Percentiles rank a stretch among this genome's conserved stretches.
phyloP scores from a whole-genome alignment of 768 basidiomycete species.

The Cystoderma amianthinum region DNA sequence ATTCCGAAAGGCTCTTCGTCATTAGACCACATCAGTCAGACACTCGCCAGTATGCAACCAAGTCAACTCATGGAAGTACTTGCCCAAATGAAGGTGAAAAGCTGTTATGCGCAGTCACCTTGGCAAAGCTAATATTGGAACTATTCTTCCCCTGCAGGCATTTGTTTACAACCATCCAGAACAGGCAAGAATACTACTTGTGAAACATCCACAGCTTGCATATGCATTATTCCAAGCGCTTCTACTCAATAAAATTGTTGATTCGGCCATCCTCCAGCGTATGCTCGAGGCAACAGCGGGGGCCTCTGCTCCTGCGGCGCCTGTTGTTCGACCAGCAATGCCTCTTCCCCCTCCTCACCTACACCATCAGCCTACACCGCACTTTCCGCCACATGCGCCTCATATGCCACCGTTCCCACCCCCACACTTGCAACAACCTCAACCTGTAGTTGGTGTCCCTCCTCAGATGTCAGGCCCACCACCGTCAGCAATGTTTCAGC shows the following conservation, averaged over 20 bases:
- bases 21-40: slow-evolving; percentile 80
- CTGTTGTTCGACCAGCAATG: slow-evolving; percentile 16
- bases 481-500: slow-evolving; percentile 22
- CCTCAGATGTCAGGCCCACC: slow-evolving; percentile 25
- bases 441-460: slow-evolving; percentile 20
- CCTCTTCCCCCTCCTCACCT: slow-evolving; percentile 24
- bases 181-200: slow-evolving; percentile 74
- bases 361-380: slow-evolving; percentile 41
- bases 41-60: slow-evolving; percentile 78
- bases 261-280: slow-evolving; percentile 77
- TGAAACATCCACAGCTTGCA: slow-evolving; percentile 85
- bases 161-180: slow-evolving; percentile 91
- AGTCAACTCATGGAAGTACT: slow-evolving; percentile 87
- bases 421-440: slow-evolving; percentile 20
- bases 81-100: slow-evolving; percentile 92
- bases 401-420: slow-evolving; percentile 25
- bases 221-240: slow-evolving; percentile 96
- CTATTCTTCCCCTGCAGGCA: slow-evolving; percentile 67
- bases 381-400: slow-evolving; percentile 22
- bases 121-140: slow-evolving; percentile 1
- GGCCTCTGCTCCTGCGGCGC: slow-evolving; percentile 10
- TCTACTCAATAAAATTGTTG: slow-evolving; percentile 89
- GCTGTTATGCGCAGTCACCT: slow-evolving; percentile 6
- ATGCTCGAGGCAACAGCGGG: slow-evolving; percentile 36
- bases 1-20: slow-evolving; percentile 64